Evolutionary conservation across 148 eudicot genomes (phyloP), one percentile per base, ranked within the genome.

Genomic region (Polygonum maritimum): DNA sequence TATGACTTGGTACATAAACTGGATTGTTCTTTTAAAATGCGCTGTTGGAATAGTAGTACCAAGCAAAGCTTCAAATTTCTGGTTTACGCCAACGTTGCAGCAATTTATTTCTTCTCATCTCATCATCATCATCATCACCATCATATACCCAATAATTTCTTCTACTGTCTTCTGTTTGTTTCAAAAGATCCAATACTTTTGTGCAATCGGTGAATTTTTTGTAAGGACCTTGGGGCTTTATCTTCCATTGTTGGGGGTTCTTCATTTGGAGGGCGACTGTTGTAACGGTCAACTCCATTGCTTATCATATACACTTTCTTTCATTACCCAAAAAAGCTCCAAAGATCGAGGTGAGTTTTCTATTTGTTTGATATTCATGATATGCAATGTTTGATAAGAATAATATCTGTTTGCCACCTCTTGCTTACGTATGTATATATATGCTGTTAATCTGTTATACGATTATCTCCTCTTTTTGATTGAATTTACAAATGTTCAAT

Each of bases 1-100:
- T 21, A 36, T 67, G 71, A 67, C 71, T 67, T 67, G 45, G 71
- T 67, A 67, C 71, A 67, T 67, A 67, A 67, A 67, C 44, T 35
- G 71, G 71, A 15, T 10, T 62, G 38, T 33, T 62, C 16, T 44
- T 62, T 62, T 36, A 67, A 65, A 67, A 1, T 67, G 19, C 6
- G 71, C 38, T 67, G 58, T 41, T 11, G 40, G 51, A 67, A 74
- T 67, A 3, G 75, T 75, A 74, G 33, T 57, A 73, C 39, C 35
- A 12, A 12, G 48, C 80, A 55, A 38, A 22, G 54, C 22, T 39
- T 55, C 33, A 55, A 45, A 78, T 76, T 67, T 67, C 44, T 16
- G 71, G 71, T 36, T 91, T 90, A 78, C 55, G 58, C 21, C 67
- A 41, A 57, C 18, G 21, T 41, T 13, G 60, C 35, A 45, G 65